Percentiles rank a stretch among this genome's conserved stretches.
Conservation (phyloP, 1,284 basidiomycete species). For the Apiotrichum gracile region DNA sequence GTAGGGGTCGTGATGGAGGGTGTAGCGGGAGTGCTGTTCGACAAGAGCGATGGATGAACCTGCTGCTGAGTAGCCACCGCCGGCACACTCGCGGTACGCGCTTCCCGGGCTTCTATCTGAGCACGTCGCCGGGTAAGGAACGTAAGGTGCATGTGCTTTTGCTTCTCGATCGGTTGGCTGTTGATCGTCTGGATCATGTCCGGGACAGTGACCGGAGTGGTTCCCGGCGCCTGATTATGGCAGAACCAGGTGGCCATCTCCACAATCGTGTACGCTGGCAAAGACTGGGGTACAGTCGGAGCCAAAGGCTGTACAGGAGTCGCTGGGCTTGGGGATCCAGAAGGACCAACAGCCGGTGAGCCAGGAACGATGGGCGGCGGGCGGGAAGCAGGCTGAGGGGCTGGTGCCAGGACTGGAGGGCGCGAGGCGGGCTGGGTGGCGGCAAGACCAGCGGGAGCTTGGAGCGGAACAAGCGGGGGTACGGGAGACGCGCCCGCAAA, state of each 20-base stretch:
- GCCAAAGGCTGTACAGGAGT: background rate
- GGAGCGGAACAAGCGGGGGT: too few species aligned
- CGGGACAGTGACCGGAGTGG: constrained; percentile 8
- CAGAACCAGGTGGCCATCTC: constrained; percentile 8
- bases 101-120: constrained; percentile 2
- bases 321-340: background rate
- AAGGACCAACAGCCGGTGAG: background rate
- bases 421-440: background rate
- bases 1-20: background rate
- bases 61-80: background rate
- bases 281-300: background rate
- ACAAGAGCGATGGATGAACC: constrained; percentile 2
- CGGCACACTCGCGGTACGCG: background rate
- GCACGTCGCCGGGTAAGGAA: constrained; percentile 9
- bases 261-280: background rate
- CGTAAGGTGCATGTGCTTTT: constrained; percentile 11
- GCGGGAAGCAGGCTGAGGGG: background rate
- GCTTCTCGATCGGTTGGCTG: constrained; percentile 13
- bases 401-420: background rate
- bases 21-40: background rate
- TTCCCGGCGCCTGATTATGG: background rate
- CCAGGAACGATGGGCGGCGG: background rate
- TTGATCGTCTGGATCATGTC: constrained; percentile 6
- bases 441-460: background rate
- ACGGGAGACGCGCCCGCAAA: background rate